Evolutionary conservation across 192 early-diverging fungal species (phyloP), one percentile per base, ranked within the genome.

Genomic region (Paraglomus occultum): DNA sequence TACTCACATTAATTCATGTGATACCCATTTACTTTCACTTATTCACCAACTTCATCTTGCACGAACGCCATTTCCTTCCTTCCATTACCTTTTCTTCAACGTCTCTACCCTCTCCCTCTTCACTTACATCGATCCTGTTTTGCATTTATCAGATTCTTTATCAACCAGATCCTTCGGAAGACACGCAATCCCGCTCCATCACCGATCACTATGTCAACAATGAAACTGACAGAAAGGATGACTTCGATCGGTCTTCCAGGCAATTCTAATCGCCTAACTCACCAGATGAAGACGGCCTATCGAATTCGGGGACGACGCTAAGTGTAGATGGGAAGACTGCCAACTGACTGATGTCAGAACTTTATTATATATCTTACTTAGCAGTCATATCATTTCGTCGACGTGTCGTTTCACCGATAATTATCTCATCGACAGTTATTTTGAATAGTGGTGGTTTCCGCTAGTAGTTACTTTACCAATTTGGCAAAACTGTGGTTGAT

Each of bases 271-370:
- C 54, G 17, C 38, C 54, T 18, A 17, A 11, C 15, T 57, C 54
- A 17, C 38, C 20, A 4, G 31, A 20, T 23, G 31, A 23, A 1
- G 22, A 23, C 54, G 10, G 18, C 10, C 1, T 22, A 67, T 67
- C 65, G 45, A 44, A 23, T 23, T 18, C 46, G 22, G 22, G 40
- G 12, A 6, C 53, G 46, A 9, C 44, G 39, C 14, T 17, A 15
- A 38, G 53, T 9, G 17, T 22, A 10, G 6, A 51, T 10, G 11
- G 12, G 17, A 22, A 31, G 44, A 4, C 31, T 0, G 44, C 22
- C 44, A 68, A 68, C 52, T 53, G 5, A 68, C 48, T 10, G 66
- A 68, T 54, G 51, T 68, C 55, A 38, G 55, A 68, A 54, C 66
- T 17, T 53, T 68, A n/a, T n/a, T n/a, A n/a, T n/a, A n/a, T n/a